Evolutionary conservation across 352 stramenopile genomes (phyloP), one percentile per base, ranked within the genome.

Genomic region (Phytophthora cajani): DNA sequence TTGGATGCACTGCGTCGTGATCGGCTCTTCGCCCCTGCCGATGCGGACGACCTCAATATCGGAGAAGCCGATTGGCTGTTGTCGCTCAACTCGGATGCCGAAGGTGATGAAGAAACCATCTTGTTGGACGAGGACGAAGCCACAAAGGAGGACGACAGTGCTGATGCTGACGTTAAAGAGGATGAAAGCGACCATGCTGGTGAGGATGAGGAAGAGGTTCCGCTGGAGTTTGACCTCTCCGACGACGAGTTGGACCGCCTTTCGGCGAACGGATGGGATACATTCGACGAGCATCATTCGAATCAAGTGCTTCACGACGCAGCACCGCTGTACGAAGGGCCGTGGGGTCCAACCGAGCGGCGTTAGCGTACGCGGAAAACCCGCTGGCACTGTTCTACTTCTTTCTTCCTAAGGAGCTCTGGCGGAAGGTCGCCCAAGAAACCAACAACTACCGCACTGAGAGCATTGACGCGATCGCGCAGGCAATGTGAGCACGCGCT

Each of bases 331-430:
- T 53, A 62, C 10, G 38, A 61, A 1, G 36, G 36, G 5, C 56
- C 56, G 16, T 53, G 5, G 9, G 56, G 56, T 0, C 56, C 40
- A 6, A 54, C 38, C n/a, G 40, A 17, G 56, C 56, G 14, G 38
- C 56, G 16, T 7, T 62, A 8, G 40, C 56, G 6, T 62, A 62
- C 14, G 38, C 38, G 0, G 11, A 16, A 1, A 53, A 53, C 19
- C 56, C 12, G 21, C 12, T 62, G 21, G 21, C 57, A 32, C 58
- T 55, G 3, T 36, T 57, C n/a, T 57, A 57, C 25, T 57, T 57
- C 11, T 17, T 38, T 54, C 25, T 62, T 12, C 44, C 44, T 1
- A 64, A 64, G 46, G 44, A 47, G n/a, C 27, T 36, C 1, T 64
- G 58, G 58, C 25, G 23, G 6, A 64, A 38, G 11, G 32, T 60